phyloP scores from a whole-genome alignment of 345 rosid species.

The Ceriops decandra region DNA sequence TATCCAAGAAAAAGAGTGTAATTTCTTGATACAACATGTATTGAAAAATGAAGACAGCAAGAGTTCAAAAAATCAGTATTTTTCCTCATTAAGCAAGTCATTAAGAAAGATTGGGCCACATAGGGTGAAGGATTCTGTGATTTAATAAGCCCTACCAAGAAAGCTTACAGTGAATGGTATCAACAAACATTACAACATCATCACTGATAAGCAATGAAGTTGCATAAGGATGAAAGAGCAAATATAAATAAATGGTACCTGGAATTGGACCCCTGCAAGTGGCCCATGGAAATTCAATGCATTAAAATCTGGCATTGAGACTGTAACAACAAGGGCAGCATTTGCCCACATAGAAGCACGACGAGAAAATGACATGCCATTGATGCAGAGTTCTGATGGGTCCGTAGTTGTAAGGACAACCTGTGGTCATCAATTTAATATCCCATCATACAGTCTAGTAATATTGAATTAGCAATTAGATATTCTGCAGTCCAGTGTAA shows the following conservation, averaged over 20 bases:
- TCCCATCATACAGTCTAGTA: not conserved
- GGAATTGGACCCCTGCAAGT: conserved; percentile 88
- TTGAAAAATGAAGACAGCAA: not conserved
- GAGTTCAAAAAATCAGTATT: not conserved
- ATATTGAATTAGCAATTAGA: not conserved
- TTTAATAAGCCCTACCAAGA: not conserved
- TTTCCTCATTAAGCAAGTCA: not conserved
- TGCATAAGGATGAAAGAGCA: not conserved
- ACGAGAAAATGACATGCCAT: conserved; percentile 96
- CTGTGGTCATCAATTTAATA: conserved; percentile 35
- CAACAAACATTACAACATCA: not conserved
- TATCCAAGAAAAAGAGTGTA: not conserved
- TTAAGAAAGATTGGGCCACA: conserved; percentile 7
- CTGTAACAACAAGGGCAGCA: conserved; percentile 83
- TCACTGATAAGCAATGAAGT: not conserved
- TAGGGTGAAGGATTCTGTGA: not conserved
- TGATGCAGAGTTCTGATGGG: conserved; percentile 84
- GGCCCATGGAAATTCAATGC: conserved; percentile 66
- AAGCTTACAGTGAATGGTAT: not conserved
- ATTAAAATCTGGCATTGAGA: conserved; percentile 67
- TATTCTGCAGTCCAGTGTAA: not conserved
- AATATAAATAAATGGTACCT: conserved; percentile 43
- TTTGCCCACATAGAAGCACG: conserved; percentile 97
- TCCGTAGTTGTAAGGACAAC: conserved; percentile 87
- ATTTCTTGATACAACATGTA: not conserved